phyloP scores from a whole-genome alignment of 2,329 filamentous ascomycete genomes.

The Neonectria punicea region DNA sequence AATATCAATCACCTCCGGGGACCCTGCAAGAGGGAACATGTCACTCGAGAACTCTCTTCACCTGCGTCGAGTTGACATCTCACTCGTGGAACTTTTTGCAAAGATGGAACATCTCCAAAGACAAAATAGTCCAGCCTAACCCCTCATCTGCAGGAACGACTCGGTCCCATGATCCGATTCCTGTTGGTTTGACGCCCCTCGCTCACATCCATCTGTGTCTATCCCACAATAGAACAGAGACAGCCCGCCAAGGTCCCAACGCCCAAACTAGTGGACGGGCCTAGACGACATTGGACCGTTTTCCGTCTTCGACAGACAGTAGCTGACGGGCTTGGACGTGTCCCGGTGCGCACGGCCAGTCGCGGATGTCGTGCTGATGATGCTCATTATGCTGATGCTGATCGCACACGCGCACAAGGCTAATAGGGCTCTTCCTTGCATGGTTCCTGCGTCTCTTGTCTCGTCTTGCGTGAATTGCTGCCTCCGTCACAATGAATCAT shows the following conservation, averaged over 20 bases:
- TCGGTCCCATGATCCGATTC: constrained; percentile 14
- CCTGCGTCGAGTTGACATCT: not conserved
- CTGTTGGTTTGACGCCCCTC: not conserved
- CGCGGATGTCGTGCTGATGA: constrained; percentile 22
- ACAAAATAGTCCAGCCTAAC: not conserved
- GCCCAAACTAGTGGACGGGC: not conserved
- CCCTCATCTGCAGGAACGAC: constrained; percentile 5
- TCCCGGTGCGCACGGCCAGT: constrained; percentile 19
- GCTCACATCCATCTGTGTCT: not conserved
- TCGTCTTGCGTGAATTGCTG: not conserved
- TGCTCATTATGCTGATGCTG: not conserved
- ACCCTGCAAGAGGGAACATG: constrained; percentile 7
- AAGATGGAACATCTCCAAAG: not conserved
- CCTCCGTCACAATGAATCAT: not conserved
- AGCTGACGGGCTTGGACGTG: not conserved
- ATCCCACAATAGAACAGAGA: not conserved
- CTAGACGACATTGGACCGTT: not conserved
- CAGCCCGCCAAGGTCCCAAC: not conserved
- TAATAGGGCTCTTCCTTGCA: not conserved
- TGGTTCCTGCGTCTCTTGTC: not conserved
- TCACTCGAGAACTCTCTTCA: not conserved
- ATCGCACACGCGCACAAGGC: constrained; percentile 6
- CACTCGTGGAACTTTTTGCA: constrained; percentile 15
- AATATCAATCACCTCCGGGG: constrained; percentile 15
- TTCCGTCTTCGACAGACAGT: not conserved